Conservation (phyloP, 495 filamentous ascomycete genomes). For the Neurospora intermedia region DNA sequence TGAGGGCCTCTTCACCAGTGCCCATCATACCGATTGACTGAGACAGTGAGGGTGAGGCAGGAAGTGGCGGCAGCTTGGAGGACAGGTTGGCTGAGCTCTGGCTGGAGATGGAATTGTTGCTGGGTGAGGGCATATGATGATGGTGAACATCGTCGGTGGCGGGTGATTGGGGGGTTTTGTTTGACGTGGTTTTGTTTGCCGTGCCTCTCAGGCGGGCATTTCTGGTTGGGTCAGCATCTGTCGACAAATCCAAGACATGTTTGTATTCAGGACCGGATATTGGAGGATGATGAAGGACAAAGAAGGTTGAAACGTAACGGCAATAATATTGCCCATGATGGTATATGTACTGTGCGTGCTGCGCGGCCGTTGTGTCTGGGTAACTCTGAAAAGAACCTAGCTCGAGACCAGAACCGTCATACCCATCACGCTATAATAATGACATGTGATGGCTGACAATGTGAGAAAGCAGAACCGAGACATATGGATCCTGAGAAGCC, state of each 20-base stretch:
- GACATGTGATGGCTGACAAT: constrained; percentile 1
- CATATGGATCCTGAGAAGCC: background rate
- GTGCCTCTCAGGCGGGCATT: constrained; percentile 39
- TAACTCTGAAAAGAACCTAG: background rate
- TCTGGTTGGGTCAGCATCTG: constrained; percentile 19
- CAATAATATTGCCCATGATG: background rate
- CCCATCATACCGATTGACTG: constrained; percentile 21
- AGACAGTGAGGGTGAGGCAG: constrained; percentile 29
- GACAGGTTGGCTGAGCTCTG: constrained; percentile 38
- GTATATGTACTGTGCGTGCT: background rate
- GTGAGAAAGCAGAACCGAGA: background rate
- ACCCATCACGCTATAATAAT: background rate
- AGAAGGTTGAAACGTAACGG: background rate
- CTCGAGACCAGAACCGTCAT: background rate
- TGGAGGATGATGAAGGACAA: background rate
- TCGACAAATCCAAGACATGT: constrained; percentile 12
- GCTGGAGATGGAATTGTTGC: constrained; percentile 32
- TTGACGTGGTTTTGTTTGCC: constrained; percentile 27
- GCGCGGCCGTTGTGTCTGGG: background rate
- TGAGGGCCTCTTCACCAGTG: constrained; percentile 34
- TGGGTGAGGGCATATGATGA: constrained; percentile 26
- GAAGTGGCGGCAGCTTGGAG: constrained; percentile 43
- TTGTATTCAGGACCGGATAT: background rate
- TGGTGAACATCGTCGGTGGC: constrained; percentile 21
- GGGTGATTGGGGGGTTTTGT: constrained; percentile 31